Base-by-base conservation (phyloP, 2,329 filamentous ascomycete genomes). In the Sclerotinia spermophila region DNA sequence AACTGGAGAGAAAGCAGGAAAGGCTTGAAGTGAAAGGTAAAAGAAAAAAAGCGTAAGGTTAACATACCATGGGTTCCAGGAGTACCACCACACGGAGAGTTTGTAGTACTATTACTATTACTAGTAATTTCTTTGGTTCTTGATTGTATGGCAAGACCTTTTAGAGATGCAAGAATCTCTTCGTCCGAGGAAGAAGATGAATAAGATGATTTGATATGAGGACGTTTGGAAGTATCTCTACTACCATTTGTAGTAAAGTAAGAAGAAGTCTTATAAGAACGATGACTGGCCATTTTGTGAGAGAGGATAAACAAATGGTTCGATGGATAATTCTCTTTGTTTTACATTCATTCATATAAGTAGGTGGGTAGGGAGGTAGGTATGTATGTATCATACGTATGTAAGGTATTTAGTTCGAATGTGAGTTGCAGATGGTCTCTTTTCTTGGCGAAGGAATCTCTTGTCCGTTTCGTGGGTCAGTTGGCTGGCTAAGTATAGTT, bases 181-280 rank as follows among this genome's bases (percentile, higher is more conserved):
- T 77, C 76, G 53, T 74, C 72, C 42, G 67, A 56, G 7, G 64
- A 67, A n/a, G 61, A 60, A 2, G 69, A 51, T 21, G 55, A 45
- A 21, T 53, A 44, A 19, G 48, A 42, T 19, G 42, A 10, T 45
- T 60, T 68, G 15, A 24, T 15, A 42, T 40, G 48, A 42, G 35
- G 80, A 79, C 69, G 80, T 79, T 76, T 76, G 35, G 80, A 75
- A 69, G 83, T 2, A 30, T 27, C 35, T n/a, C 33, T n/a, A 27
- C 38, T 42, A 40, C 48, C 67, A 80, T 45, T 84, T 67, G 64
- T 72, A 51, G 73, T 72, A 68, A 76, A 71, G 74, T 83, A 84
- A 35, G 80, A 80, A 55, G 83, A 79, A 11, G 83, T 81, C 74
- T 85, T 84, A 77, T 86, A 82, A 19, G 85, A 85, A 74, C 84